Percentiles rank a stretch among this genome's conserved stretches.
Evolutionary conservation across 2,329 filamentous ascomycete species (phyloP).

Genomic region (Penicillium brevicompactum): DNA sequence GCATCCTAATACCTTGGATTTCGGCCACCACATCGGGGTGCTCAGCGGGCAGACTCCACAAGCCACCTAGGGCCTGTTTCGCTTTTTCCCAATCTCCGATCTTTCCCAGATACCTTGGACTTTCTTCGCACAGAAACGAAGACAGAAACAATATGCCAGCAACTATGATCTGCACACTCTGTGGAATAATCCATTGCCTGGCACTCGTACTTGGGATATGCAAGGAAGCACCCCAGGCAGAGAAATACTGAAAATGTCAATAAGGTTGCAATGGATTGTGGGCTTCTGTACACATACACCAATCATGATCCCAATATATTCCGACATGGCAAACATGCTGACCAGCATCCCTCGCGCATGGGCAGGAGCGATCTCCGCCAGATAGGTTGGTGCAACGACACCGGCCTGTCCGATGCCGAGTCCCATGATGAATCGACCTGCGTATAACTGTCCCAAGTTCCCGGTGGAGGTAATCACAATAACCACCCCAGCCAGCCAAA

Average conservation of each 20-base stretch:
- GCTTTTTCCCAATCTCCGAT: conserved; percentile 55
- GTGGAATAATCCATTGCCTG: conserved; percentile 62
- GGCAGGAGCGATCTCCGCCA: conserved; percentile 79
- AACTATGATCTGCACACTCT: conserved; percentile 72
- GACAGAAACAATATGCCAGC: conserved; percentile 66
- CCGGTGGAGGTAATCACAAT: conserved; percentile 38
- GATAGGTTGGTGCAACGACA: conserved; percentile 86
- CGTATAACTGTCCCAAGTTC: conserved; percentile 32
- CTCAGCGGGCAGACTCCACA: conserved; percentile 32
- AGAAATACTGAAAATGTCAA: conserved; percentile 24
- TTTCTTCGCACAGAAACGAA: conserved; percentile 67
- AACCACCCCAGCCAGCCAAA: conserved; percentile 28
- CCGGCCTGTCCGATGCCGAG: conserved; percentile 56
- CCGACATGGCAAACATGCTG: conserved; percentile 19
- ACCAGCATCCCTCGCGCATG: conserved; percentile 64
- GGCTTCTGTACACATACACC: conserved; percentile 11
- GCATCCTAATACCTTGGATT: conserved; percentile 7
- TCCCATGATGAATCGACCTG: conserved; percentile 35
- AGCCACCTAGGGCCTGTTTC: conserved; percentile 53
- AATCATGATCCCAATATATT: conserved; percentile 27
- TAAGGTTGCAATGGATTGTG: neutral
- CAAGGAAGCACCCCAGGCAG: conserved; percentile 50
- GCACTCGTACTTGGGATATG: conserved; percentile 48
- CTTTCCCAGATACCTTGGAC: conserved; percentile 68
- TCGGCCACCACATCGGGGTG: conserved; percentile 14